phyloP scores from a whole-genome alignment of 345 rosid genomes.

The Erysimum cheiranthoides region DNA sequence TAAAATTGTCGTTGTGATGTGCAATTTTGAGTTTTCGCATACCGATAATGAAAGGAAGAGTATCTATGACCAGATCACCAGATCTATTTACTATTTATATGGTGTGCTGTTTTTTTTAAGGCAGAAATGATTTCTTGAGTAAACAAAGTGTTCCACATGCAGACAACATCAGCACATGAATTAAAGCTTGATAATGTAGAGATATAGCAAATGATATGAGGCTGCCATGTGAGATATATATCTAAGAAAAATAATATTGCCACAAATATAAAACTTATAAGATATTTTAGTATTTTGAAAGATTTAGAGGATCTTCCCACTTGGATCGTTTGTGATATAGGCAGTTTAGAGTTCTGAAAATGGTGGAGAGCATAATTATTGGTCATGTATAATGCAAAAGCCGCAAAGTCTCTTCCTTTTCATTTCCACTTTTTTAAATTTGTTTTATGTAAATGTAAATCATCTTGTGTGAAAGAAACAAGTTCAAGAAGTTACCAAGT shows the following conservation, averaged over 20 bases:
- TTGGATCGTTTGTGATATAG: constrained; percentile 37
- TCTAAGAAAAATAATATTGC: neutral
- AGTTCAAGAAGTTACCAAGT: constrained; percentile 38
- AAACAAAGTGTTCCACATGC: constrained; percentile 40
- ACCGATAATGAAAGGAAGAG: constrained; percentile 27
- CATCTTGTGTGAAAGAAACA: constrained; percentile 8
- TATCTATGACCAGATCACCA: constrained; percentile 31
- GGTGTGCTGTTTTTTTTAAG: constrained; percentile 10
- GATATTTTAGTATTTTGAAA: constrained; percentile 40
- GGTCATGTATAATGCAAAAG: constrained; percentile 48
- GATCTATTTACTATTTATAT: constrained; percentile 8
- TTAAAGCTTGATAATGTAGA: constrained; percentile 39
- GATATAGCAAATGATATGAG: constrained; percentile 33
- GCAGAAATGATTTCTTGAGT: constrained; percentile 22
- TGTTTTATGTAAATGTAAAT: constrained; percentile 31
- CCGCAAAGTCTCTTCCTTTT: constrained; percentile 42
- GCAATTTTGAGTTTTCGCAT: neutral
- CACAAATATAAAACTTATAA: neutral
- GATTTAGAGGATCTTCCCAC: constrained; percentile 51
- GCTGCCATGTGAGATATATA: constrained; percentile 34
- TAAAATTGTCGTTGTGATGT: constrained; percentile 7
- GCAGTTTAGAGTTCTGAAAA: constrained; percentile 37
- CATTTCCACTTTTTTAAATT: constrained; percentile 38
- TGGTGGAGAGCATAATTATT: constrained; percentile 52
- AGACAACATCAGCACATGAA: constrained; percentile 44